Evolutionary conservation across 2,329 filamentous ascomycete genomes (phyloP).

Genomic region (Hymenoscyphus linearis): DNA sequence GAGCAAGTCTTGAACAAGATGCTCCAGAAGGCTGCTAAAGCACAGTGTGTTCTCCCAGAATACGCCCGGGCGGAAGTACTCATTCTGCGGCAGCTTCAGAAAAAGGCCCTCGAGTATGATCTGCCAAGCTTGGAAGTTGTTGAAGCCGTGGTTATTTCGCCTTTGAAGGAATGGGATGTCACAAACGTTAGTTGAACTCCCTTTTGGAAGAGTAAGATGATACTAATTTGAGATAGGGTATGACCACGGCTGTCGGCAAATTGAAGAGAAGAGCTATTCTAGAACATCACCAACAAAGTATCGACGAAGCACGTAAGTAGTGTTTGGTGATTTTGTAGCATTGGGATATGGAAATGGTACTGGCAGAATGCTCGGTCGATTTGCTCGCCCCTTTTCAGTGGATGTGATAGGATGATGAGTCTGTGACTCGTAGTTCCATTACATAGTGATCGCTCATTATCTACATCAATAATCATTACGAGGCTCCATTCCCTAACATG

Average conservation of each 20-base stretch:
- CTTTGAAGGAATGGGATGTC: conserved; percentile 82
- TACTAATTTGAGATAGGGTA: conserved; percentile 8
- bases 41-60: neutral
- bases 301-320: conserved; percentile 3
- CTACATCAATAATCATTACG: neutral
- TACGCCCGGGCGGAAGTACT: conserved; percentile 55
- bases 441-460: neutral
- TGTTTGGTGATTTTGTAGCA: neutral
- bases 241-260: conserved; percentile 17
- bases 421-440: neutral
- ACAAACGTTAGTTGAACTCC: conserved; percentile 21
- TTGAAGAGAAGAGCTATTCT: conserved; percentile 16
- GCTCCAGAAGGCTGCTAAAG: conserved; percentile 37
- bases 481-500: neutral
- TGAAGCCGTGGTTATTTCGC: conserved; percentile 64
- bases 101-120: conserved; percentile 61
- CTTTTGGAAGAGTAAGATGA: neutral
- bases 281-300: conserved; percentile 10
- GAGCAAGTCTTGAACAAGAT: conserved; percentile 51
- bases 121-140: conserved; percentile 67
- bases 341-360: no score
- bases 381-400: no score
- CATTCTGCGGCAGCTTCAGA: conserved; percentile 61
- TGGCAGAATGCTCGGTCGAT: no score
- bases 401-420: neutral